Percentiles rank a stretch among this genome's conserved stretches.
These are phyloP conservation scores for Marasmius tenuissimus DNA, from an alignment of 1,284 basidiomycete genomes.

Conservation along the genomic window DNA sequence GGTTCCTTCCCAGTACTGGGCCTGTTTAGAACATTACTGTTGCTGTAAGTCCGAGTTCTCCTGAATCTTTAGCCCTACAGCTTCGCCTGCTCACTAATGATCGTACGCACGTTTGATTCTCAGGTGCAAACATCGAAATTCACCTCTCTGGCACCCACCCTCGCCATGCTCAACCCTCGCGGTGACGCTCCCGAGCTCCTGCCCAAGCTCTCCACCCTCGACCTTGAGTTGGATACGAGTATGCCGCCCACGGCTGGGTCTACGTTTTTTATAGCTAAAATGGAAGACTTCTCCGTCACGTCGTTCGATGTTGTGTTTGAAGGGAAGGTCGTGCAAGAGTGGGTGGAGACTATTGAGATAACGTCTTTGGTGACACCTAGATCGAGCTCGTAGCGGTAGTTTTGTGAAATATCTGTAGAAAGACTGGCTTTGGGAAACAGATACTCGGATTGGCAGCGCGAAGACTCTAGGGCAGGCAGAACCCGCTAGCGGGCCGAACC, in stretches of 20 bases:
- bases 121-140: neutral
- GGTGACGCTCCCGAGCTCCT: neutral
- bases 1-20: neutral
- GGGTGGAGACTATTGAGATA: neutral
- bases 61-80: too few relatives aligned
- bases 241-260: conserved; percentile 1
- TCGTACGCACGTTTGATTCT: too few relatives aligned
- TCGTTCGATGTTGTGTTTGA: neutral
- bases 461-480: too few relatives aligned
- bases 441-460: too few relatives aligned
- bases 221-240: neutral
- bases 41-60: neutral
- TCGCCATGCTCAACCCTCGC: neutral
- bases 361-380: neutral
- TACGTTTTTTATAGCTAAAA: neutral
- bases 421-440: too few relatives aligned
- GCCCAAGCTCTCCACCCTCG: neutral
- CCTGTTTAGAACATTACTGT: neutral
- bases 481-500: too few relatives aligned
- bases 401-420: too few relatives aligned
- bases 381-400: too few relatives aligned
- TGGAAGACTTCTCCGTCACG: too few relatives aligned
- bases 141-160: neutral
- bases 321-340: neutral
- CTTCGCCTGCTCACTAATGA: too few relatives aligned